Evolutionary conservation across 1,284 basidiomycete species (phyloP).

Genomic region (Ceratobasidium sp.): DNA sequence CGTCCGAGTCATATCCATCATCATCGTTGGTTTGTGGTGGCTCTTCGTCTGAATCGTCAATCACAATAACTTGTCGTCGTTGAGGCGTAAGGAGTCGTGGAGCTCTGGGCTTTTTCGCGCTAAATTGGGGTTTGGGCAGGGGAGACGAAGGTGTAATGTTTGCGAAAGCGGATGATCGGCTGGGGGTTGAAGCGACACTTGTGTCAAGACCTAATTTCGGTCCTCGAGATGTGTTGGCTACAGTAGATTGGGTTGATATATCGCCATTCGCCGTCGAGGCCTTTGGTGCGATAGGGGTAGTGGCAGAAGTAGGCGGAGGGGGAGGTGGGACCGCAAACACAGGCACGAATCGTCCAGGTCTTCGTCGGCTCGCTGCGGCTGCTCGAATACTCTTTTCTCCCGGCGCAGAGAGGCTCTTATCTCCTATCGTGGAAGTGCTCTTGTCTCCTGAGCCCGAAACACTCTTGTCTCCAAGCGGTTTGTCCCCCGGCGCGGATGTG

Average conservation of each 20-base stretch:
- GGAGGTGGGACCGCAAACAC: constrained; percentile 33
- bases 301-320: constrained; percentile 3
- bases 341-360: constrained; percentile 23
- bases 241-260: background rate
- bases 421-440: background rate
- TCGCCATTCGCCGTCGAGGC: background rate
- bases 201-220: background rate
- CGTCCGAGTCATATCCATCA: constrained; percentile 34
- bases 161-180: constrained; percentile 13
- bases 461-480: background rate
- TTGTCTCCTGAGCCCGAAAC: background rate
- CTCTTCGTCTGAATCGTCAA: constrained; percentile 40
- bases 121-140: constrained; percentile 35
- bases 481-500: background rate
- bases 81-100: constrained; percentile 33
- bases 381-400: constrained; percentile 41
- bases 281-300: constrained; percentile 12
- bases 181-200: background rate
- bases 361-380: constrained; percentile 11
- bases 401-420: background rate
- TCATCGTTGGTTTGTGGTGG: background rate
- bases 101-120: constrained; percentile 36
- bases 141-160: constrained; percentile 34
- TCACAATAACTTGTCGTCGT: constrained; percentile 34
- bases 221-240: background rate